Base-by-base conservation (phyloP, 495 filamentous ascomycete genomes). In the Thermothielavioides terrestris region DNA sequence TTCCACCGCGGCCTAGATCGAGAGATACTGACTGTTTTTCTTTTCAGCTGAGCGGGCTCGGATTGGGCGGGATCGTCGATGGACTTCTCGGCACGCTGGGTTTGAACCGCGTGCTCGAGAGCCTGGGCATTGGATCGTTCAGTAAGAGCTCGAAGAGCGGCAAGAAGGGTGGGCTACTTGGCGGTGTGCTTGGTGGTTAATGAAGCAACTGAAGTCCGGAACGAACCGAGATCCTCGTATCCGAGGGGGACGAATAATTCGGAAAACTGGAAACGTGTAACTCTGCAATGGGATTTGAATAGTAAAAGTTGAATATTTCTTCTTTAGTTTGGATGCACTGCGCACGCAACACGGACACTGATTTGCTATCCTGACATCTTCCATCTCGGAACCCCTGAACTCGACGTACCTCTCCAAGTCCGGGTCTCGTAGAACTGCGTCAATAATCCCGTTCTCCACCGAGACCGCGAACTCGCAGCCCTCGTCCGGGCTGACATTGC, bases 71-170 rank as follows among this genome's bases (percentile, higher is more conserved):
- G 9, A 57, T 95, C 3, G 73, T 94, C 50, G 83, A 87, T 47
- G 83, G 85, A 40, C 63, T 95, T 22, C 76, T 95, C 4, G 85
- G 86, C 15, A 86, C 86, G 2, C 68, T 95, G 23, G 89, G 89
- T 14, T 69, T 95, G 30, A 80, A 85, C 49, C 86, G 86, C 63
- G 66, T 95, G 34, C 75, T 95, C 15, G 77, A 77, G 22, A 77
- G 82, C 14, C 71, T 95, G 10, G 89, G 89, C 1, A 58, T 95
- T 9, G 83, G 83, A 1, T 67, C 77, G 2, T 56, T 89, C 18
- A 75, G 64, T 0, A 73, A 72, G 18, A 64, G 58, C 45, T 53
- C 67, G 43, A 60, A 67, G 54, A 26, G 35, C 22, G 49, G 59
- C 31, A 68, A 67, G 61, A 72, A 73, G 59, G 48, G 59, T 21